Base-by-base conservation (phyloP, 371 early-diverging fungal genomes). In the Quaeritorhiza haematococci region DNA sequence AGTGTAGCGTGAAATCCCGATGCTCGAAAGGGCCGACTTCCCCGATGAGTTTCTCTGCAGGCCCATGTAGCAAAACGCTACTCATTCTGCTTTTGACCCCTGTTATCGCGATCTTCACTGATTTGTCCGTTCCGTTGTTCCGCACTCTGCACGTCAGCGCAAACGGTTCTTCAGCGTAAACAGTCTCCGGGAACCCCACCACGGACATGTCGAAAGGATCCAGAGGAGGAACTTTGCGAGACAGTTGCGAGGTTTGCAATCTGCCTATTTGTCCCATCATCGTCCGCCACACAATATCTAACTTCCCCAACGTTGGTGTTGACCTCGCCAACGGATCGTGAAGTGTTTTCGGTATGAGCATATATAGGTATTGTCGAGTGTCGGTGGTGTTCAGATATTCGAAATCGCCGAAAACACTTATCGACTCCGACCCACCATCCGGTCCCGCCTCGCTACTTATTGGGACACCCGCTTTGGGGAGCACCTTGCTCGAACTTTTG, bases 221-320 rank as follows among this genome's bases (percentile, higher is more conserved):
- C 56, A 89, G 56, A 24, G 81, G 67, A 0, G 90, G 87, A 10
- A 88, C 81, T 66, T 91, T 93, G 46, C 94, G 84, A 28, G 87
- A 79, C 30, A 96, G 75, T 61, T 92, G 93, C 4, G 91, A 88
- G n/a, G 97, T 97, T 71, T 97, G 96, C 52, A 97, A 69, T 2
- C 94, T 80, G 0, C 93, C 68, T 3, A 67, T 94, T 64, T 90
- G 90, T 23, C 96, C 93, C 62, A 93, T 83, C 23, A 78, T 76
- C 7, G 92, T 84, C 38, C 92, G 78, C 97, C 97, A 96, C 6
- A 87, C 76, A 52, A 96, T 94, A 71, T 95, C 95, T 46, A 96
- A 78, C 72, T 91, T 92, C 3, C 97, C 96, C 3, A 96, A 77
- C 7, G 87, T 85, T 33, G 91, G 85, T 3, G 89, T 86, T 4